Conservation (phyloP, 768 basidiomycete genomes). For the Cystofilobasidium bisporidii region DNA sequence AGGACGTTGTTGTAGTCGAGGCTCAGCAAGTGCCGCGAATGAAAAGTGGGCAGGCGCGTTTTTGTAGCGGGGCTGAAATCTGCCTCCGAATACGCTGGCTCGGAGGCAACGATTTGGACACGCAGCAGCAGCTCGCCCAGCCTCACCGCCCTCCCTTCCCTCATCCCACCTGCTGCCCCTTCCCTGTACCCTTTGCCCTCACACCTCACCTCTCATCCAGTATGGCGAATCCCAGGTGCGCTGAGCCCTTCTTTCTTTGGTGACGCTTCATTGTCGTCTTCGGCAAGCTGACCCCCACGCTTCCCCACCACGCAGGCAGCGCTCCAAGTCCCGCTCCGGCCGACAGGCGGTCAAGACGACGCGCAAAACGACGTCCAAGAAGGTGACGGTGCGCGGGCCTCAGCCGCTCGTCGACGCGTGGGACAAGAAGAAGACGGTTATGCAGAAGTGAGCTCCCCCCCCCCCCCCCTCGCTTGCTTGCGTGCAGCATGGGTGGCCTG, state of each 20-base stretch:
- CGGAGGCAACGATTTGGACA: too few species aligned
- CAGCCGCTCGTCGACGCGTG: conserved; percentile 43
- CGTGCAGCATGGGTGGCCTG: too few species aligned
- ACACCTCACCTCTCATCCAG: not conserved
- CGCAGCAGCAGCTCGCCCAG: too few species aligned
- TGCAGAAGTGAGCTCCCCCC: conserved; percentile 73
- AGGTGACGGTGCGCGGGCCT: conserved; percentile 24
- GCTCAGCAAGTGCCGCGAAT: not conserved
- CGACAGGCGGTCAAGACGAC: conserved; percentile 56
- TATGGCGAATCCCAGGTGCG: conserved; percentile 15
- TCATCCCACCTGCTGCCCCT: not conserved
- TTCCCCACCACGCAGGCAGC: conserved; percentile 44
- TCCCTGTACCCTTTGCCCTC: not conserved
- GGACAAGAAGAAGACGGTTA: conserved; percentile 77
- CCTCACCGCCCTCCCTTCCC: too few species aligned
- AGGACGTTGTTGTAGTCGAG: not conserved
- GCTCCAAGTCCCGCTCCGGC: conserved; percentile 71
- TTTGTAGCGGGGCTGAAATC: conserved; percentile 1
- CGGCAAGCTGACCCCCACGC: too few species aligned
- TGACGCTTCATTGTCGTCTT: too few species aligned
- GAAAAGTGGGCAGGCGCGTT: not conserved
- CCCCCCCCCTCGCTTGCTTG: too few species aligned
- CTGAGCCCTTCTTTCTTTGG: too few species aligned
- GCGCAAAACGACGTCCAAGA: conserved; percentile 47
- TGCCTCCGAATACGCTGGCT: not conserved